Evolutionary conservation across 2,329 filamentous ascomycete species (phyloP).

Genomic region (Xylaria sp.): DNA sequence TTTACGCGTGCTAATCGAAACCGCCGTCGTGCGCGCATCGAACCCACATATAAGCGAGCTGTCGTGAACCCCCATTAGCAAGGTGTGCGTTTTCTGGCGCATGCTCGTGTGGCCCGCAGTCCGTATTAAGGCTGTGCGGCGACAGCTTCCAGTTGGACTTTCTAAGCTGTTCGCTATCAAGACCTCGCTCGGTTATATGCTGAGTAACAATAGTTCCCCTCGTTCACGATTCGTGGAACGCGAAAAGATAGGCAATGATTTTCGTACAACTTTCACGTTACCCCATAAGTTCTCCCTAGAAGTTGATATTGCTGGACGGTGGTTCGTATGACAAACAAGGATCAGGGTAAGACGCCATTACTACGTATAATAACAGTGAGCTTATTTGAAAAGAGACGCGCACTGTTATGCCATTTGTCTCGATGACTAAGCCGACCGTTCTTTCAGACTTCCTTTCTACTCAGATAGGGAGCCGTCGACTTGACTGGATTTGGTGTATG

Average conservation of each 20-base stretch:
- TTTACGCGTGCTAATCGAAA: conserved; percentile 5
- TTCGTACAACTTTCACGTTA: too few species aligned
- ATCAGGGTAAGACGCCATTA: conserved; percentile 12
- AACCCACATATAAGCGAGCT: conserved; percentile 9
- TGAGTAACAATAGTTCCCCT: background rate
- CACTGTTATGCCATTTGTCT: background rate
- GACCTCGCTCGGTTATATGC: conserved; percentile 9
- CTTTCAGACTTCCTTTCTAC: too few species aligned
- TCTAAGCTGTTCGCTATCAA: background rate
- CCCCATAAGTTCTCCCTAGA: too few species aligned
- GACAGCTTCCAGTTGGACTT: background rate
- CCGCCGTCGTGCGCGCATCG: background rate
- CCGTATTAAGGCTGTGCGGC: background rate
- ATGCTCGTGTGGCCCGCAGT: background rate
- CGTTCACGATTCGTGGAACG: conserved; percentile 23
- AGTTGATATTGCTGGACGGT: too few species aligned
- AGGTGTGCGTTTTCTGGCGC: background rate
- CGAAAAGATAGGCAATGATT: too few species aligned
- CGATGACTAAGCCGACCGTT: too few species aligned
- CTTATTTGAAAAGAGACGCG: too few species aligned
- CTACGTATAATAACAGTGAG: too few species aligned
- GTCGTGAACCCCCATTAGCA: background rate
- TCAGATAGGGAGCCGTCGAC: too few species aligned
- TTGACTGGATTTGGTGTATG: too few species aligned
- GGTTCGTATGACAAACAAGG: background rate